Conservation (phyloP, 129 eudicot genomes). For the Pittosporum tobira region DNA sequence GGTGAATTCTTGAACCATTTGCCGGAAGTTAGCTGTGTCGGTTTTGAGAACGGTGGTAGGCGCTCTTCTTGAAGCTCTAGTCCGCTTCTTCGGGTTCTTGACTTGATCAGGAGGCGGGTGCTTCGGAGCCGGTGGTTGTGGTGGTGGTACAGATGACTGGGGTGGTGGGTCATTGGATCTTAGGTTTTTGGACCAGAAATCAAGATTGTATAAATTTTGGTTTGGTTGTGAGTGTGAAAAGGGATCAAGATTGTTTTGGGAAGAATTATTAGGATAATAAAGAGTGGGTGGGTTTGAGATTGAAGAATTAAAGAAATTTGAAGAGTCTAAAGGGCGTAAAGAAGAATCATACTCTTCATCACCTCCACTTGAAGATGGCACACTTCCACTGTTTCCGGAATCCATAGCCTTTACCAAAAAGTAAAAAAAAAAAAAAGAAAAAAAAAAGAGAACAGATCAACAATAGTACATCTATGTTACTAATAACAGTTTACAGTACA, state of each 20-base stretch:
- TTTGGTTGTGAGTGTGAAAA: slow-evolving; percentile 29
- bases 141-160: slow-evolving; percentile 1
- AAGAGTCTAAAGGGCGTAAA: slow-evolving; percentile 18
- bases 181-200: slow-evolving; percentile 36
- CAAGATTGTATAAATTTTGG: slow-evolving; percentile 25
- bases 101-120: slow-evolving; percentile 12
- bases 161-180: slow-evolving; percentile 14
- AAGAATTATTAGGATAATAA: slow-evolving; percentile 26
- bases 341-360: slow-evolving; percentile 55
- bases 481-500: not conserved
- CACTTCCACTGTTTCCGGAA: slow-evolving; percentile 58
- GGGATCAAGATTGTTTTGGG: slow-evolving; percentile 6
- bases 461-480: too few relatives aligned
- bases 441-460: not conserved
- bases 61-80: slow-evolving; percentile 83
- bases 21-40: slow-evolving; percentile 73
- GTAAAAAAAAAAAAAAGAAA: not conserved
- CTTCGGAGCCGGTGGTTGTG: slow-evolving; percentile 16
- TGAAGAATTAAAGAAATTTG: slow-evolving; percentile 31
- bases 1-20: slow-evolving; percentile 93
- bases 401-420: slow-evolving; percentile 26
- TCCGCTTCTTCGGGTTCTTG: slow-evolving; percentile 66
- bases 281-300: slow-evolving; percentile 19
- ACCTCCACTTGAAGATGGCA: slow-evolving; percentile 63
- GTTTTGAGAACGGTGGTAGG: slow-evolving; percentile 86